Evolutionary conservation across 768 basidiomycete genomes (phyloP).

Genomic region (Lentinula edodes): DNA sequence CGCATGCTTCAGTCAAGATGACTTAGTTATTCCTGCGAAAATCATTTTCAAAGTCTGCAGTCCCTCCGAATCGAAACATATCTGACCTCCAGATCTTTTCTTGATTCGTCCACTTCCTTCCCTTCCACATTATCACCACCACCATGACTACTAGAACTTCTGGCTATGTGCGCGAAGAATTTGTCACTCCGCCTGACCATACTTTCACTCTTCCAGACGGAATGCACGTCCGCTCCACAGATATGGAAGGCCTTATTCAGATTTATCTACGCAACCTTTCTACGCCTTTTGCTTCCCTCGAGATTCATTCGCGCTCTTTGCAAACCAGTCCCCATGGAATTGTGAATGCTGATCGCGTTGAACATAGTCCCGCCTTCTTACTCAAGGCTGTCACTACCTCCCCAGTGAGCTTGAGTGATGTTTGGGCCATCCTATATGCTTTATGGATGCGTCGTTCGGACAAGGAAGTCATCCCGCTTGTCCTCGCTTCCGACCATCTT

Average conservation of each 20-base stretch:
- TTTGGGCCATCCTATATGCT: slow-evolving; percentile 37
- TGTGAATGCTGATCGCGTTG: slow-evolving; percentile 10
- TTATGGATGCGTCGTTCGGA: slow-evolving; percentile 32
- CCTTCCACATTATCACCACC: not conserved
- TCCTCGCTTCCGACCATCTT: slow-evolving; percentile 19
- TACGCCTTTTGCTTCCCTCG: not conserved
- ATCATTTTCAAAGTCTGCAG: too few species aligned
- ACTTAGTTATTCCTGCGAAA: too few species aligned
- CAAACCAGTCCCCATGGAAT: slow-evolving; percentile 5
- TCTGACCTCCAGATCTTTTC: too few species aligned
- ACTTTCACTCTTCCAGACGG: slow-evolving; percentile 8
- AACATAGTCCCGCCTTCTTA: not conserved
- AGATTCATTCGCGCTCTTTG: not conserved
- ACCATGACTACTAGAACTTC: slow-evolving; percentile 1
- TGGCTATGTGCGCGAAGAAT: slow-evolving; percentile 5
- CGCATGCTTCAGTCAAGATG: too few species aligned
- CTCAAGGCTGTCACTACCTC: slow-evolving; percentile 4
- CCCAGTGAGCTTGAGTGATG: slow-evolving; percentile 21
- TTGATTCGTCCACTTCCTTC: not conserved
- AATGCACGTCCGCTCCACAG: not conserved
- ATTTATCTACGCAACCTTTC: not conserved
- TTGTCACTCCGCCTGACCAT: slow-evolving; percentile 6
- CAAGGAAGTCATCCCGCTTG: slow-evolving; percentile 36
- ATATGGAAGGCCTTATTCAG: not conserved
- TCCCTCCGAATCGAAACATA: too few species aligned